These are phyloP conservation scores for Petunia axillaris DNA, from an alignment of 257 asterid species.

Conservation along the genomic window DNA sequence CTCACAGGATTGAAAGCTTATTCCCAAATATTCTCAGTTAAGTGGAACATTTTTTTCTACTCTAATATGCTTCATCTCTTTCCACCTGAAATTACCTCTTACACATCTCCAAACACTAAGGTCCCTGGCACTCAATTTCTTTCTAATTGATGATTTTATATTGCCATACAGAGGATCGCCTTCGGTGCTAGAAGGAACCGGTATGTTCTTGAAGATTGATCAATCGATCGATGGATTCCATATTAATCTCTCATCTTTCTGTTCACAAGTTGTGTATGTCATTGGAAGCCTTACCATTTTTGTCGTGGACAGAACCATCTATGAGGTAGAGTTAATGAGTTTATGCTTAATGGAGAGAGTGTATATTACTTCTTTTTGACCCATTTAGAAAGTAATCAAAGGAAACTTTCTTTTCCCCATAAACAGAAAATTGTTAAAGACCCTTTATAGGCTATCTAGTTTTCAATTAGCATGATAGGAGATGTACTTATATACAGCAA, in stretches of 20 bases:
- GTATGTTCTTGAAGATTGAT: slow-evolving; percentile 73
- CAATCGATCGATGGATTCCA: slow-evolving; percentile 1
- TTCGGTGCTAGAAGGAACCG: slow-evolving; percentile 90
- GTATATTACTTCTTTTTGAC: neutral
- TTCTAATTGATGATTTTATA: slow-evolving; percentile 18
- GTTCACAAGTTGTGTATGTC: slow-evolving; percentile 17
- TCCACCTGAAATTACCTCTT: neutral
- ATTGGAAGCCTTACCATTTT: slow-evolving; percentile 10
- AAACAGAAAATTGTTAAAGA: no score
- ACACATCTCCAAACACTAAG: neutral
- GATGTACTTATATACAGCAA: no score
- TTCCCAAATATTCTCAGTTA: slow-evolving; percentile 91
- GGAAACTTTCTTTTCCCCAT: neutral
- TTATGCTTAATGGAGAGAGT: neutral
- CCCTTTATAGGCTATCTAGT: no score
- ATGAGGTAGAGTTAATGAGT: neutral
- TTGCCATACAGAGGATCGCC: slow-evolving; percentile 66
- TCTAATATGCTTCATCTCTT: neutral
- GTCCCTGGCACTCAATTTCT: neutral
- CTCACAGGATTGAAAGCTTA: slow-evolving; percentile 95
- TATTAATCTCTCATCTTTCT: neutral
- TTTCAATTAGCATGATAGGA: no score
- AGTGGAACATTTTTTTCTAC: slow-evolving; percentile 28
- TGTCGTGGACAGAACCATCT: neutral
- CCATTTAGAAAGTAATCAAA: neutral